phyloP scores from a whole-genome alignment of 257 asterid species.

The Gentiana straminea region DNA sequence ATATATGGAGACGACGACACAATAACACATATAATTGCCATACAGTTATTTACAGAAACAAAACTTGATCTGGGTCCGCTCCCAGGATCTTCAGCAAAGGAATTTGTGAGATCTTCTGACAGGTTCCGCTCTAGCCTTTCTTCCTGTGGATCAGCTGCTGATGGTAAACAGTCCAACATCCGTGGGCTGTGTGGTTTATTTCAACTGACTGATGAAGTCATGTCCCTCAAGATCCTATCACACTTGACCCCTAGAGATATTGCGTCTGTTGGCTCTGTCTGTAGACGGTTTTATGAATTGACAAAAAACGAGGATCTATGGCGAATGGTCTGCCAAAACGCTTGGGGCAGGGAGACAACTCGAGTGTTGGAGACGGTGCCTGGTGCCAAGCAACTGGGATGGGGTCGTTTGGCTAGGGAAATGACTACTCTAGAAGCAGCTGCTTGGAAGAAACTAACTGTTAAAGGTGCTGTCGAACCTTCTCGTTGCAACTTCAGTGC shows the following conservation, averaged over 20 bases:
- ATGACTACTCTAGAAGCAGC: constrained; percentile 88
- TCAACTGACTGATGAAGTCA: constrained; percentile 71
- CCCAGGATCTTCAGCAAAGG: constrained; percentile 57
- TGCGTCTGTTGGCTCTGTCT: constrained; percentile 83
- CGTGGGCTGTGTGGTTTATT: constrained; percentile 65
- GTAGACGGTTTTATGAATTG: constrained; percentile 52
- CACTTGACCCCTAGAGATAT: constrained; percentile 74
- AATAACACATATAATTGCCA: constrained; percentile 54
- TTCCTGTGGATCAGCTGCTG: constrained; percentile 22
- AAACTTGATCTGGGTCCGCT: constrained; percentile 75
- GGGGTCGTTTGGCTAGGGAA: constrained; percentile 89
- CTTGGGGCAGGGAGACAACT: constrained; percentile 84
- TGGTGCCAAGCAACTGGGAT: constrained; percentile 73
- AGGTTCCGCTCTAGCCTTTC: constrained; percentile 40
- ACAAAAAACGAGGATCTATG: constrained; percentile 78
- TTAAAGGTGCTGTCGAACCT: constrained; percentile 85
- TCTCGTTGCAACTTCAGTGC: constrained; percentile 97
- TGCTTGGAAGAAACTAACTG: constrained; percentile 81
- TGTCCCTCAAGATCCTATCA: constrained; percentile 55
- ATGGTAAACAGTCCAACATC: constrained; percentile 35
- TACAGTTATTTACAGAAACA: constrained; percentile 61
- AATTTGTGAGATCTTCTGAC: constrained; percentile 38
- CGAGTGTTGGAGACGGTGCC: constrained; percentile 65
- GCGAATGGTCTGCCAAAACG: constrained; percentile 89
- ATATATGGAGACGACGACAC: constrained; percentile 37